Evolutionary conservation across 1,284 basidiomycete species (phyloP).

Genomic region (Austroboletus niveus): DNA sequence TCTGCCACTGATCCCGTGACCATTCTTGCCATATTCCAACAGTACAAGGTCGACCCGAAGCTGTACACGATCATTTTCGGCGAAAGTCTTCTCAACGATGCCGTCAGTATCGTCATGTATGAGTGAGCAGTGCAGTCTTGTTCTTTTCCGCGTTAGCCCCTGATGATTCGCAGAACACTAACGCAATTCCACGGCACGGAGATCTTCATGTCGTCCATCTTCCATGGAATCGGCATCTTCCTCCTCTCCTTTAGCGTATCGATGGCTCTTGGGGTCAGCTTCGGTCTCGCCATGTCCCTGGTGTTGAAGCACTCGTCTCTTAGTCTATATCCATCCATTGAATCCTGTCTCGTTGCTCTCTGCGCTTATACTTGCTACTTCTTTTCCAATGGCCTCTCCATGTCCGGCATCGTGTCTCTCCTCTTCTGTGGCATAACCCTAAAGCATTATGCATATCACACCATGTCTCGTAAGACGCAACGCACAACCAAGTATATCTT

Average conservation of each 20-base stretch:
- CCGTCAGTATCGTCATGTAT: constrained; percentile 99
- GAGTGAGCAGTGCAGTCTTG: constrained; percentile 67
- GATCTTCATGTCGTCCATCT: constrained; percentile 85
- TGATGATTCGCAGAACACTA: constrained; percentile 63
- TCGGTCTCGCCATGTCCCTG: constrained; percentile 88
- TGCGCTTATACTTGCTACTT: constrained; percentile 98
- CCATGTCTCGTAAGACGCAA: constrained; percentile 95
- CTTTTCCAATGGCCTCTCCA: constrained; percentile 91
- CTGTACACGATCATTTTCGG: constrained; percentile 98
- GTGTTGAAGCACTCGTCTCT: constrained; percentile 95
- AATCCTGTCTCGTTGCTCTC: constrained; percentile 92
- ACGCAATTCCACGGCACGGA: constrained; percentile 90
- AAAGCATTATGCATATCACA: constrained; percentile 99
- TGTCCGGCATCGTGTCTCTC: constrained; percentile 97
- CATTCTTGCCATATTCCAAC: constrained; percentile 98
- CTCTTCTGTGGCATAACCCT: constrained; percentile 99
- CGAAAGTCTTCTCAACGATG: constrained; percentile 96
- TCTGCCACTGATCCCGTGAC: constrained; percentile 99
- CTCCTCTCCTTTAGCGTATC: constrained; percentile 92
- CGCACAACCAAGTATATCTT: constrained; percentile 96
- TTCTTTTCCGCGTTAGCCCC: constrained; percentile 2
- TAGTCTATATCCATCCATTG: constrained; percentile 84
- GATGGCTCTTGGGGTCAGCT: constrained; percentile 89
- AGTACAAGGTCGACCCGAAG: constrained; percentile 98
- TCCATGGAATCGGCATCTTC: constrained; percentile 96